A percentile compares a stretch with the other conserved stretches of the same genome.
Evolutionary conservation across 306 rosid species (phyloP).

Genomic region (Fragaria ananassa): DNA sequence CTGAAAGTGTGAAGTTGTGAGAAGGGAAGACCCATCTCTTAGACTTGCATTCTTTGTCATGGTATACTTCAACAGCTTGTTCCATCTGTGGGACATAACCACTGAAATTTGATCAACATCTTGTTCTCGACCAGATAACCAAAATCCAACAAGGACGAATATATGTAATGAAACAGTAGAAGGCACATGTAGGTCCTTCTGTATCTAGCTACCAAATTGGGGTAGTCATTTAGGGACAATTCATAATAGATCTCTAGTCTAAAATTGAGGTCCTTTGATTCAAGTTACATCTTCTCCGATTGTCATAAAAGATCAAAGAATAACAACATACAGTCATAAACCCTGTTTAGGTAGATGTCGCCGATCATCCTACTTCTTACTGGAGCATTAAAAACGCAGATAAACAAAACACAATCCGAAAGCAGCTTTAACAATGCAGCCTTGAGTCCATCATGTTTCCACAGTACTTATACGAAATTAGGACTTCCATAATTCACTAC

Average conservation of each 20-base stretch:
- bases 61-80: slow-evolving; percentile 64
- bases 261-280: not conserved
- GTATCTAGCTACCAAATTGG: not conserved
- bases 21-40: slow-evolving; percentile 36
- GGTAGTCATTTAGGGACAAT: not conserved
- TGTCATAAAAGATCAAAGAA: not conserved
- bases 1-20: slow-evolving; percentile 74
- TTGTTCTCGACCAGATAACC: slow-evolving; percentile 18
- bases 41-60: slow-evolving; percentile 16
- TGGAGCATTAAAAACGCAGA: no score
- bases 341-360: not conserved
- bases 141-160: not conserved
- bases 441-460: no score
- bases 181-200: slow-evolving; percentile 3
- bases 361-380: no score
- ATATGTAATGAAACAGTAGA: not conserved
- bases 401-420: no score
- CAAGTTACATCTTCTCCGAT: not conserved
- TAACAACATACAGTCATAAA: not conserved
- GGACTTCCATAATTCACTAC: no score
- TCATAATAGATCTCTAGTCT: not conserved
- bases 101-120: slow-evolving; percentile 18
- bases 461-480: no score
- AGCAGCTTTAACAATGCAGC: no score
- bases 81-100: slow-evolving; percentile 56